phyloP scores from a whole-genome alignment of 352 stramenopile species.

The Pythium graminicola region DNA sequence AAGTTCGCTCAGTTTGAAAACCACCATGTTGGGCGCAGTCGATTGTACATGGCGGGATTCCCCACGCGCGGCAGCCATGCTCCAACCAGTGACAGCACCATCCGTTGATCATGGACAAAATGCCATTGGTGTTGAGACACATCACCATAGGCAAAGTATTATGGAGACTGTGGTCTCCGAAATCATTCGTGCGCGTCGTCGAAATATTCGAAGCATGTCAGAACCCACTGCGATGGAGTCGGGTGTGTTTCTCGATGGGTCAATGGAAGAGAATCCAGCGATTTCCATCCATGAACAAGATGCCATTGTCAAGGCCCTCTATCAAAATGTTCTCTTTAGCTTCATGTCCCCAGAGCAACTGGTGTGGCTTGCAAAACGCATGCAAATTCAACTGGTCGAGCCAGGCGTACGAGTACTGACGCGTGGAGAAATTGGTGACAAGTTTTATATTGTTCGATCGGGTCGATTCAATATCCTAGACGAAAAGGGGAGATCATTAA shows the following conservation, averaged over 20 bases:
- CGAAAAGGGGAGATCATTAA: constrained; percentile 39
- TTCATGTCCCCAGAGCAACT: constrained; percentile 72
- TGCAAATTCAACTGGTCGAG: constrained; percentile 71
- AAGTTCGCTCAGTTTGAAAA: no score
- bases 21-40: no score
- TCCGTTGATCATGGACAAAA: no score
- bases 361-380: constrained; percentile 54
- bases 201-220: constrained; percentile 33
- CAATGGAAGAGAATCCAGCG: constrained; percentile 17
- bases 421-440: constrained; percentile 72
- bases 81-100: no score
- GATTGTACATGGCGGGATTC: no score
- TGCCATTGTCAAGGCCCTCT: constrained; percentile 49
- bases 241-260: background rate
- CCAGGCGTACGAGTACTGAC: constrained; percentile 68
- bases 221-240: constrained; percentile 23
- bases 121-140: no score
- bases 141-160: no score
- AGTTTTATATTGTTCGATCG: constrained; percentile 63
- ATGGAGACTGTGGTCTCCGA: constrained; percentile 41
- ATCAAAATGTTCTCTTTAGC: constrained; percentile 74
- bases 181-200: constrained; percentile 37
- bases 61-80: no score
- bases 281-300: constrained; percentile 32
- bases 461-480: constrained; percentile 46